Conservation (phyloP, 2,329 filamentous ascomycete genomes). For the Stagonosporopsis tanaceti region DNA sequence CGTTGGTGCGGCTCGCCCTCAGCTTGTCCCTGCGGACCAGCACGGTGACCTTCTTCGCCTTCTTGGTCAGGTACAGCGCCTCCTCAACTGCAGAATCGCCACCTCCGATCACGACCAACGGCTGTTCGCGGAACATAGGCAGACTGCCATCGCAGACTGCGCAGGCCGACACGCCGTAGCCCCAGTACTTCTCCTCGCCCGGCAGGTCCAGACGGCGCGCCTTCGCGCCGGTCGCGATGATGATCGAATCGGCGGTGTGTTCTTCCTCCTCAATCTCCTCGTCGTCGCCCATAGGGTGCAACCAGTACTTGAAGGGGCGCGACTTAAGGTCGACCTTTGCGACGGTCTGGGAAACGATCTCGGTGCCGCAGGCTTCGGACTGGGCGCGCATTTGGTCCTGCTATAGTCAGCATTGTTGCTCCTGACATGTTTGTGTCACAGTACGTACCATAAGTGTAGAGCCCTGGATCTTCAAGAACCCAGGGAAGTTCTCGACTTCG, state of each 20-base stretch:
- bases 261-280: constrained; percentile 72
- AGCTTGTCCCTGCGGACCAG: constrained; percentile 88
- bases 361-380: constrained; percentile 89
- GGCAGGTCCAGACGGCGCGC: constrained; percentile 81
- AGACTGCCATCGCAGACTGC: constrained; percentile 97
- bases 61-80: constrained; percentile 97
- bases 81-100: constrained; percentile 98
- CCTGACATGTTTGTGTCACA: background rate
- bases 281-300: constrained; percentile 76
- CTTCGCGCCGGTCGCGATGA: constrained; percentile 94
- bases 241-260: constrained; percentile 89
- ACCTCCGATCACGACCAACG: constrained; percentile 92
- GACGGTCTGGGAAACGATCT: constrained; percentile 93
- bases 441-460: constrained; percentile 78
- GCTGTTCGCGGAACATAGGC: constrained; percentile 97
- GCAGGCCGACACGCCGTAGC: constrained; percentile 94
- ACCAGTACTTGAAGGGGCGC: constrained; percentile 89
- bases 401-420: constrained; percentile 20
- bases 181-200: constrained; percentile 97
- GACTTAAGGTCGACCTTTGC: constrained; percentile 82
- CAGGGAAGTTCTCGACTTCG: constrained; percentile 97
- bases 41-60: constrained; percentile 92
- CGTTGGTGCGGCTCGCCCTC: constrained; percentile 91
- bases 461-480: constrained; percentile 91
- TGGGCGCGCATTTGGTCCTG: constrained; percentile 90